phyloP scores from a whole-genome alignment of 495 filamentous ascomycete species.

The Clohesyomyces aquaticus region DNA sequence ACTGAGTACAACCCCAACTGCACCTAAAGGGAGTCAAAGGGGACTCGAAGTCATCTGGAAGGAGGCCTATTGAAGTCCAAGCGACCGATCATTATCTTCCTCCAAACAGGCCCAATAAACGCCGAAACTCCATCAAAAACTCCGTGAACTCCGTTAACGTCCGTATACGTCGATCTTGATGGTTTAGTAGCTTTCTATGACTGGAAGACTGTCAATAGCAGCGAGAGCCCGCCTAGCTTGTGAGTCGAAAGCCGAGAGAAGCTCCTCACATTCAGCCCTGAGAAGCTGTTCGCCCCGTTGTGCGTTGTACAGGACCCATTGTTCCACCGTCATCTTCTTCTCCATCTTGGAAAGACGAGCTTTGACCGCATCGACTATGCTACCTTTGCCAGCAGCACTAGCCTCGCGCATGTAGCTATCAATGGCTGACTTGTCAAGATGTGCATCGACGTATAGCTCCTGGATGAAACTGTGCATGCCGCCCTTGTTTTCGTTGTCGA shows the following conservation, averaged over 20 bases:
- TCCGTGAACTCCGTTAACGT: neutral
- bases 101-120: neutral
- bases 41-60: neutral
- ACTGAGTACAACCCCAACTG: neutral
- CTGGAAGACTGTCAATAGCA: slow-evolving; percentile 58
- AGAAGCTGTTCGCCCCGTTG: slow-evolving; percentile 75
- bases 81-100: neutral
- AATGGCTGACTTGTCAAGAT: neutral
- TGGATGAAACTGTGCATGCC: slow-evolving; percentile 37
- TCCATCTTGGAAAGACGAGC: slow-evolving; percentile 71
- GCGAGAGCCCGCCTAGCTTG: slow-evolving; percentile 78
- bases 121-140: neutral
- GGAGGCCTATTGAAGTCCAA: neutral
- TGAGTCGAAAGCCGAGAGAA: slow-evolving; percentile 78
- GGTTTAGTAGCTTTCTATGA: neutral
- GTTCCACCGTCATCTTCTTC: slow-evolving; percentile 86
- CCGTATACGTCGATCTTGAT: neutral
- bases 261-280: slow-evolving; percentile 75
- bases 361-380: slow-evolving; percentile 50
- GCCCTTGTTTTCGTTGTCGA: slow-evolving; percentile 45
- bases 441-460: neutral
- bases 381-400: neutral
- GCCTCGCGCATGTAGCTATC: neutral
- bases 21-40: neutral
- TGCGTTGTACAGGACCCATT: slow-evolving; percentile 87